Evolutionary conservation across 2,329 filamentous ascomycete species (phyloP).

Genomic region (Fusarium succisae): DNA sequence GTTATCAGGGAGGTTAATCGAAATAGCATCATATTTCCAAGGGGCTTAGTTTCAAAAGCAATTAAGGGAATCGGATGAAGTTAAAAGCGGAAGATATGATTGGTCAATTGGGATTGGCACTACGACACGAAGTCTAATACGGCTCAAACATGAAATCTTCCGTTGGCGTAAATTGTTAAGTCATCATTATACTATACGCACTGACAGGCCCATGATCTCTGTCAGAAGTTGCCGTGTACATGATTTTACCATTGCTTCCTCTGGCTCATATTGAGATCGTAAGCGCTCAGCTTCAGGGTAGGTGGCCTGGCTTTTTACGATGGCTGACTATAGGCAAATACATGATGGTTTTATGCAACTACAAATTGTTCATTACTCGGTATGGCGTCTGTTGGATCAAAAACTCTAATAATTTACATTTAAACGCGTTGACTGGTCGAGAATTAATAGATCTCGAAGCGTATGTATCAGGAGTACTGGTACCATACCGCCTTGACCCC

Average conservation of each 20-base stretch:
- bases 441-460: fast-evolving
- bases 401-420: too few relatives aligned
- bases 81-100: neutral
- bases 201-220: neutral
- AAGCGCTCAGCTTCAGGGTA: neutral
- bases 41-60: neutral
- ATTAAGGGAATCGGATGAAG: neutral
- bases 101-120: neutral
- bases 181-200: neutral
- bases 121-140: neutral
- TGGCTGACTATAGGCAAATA: neutral
- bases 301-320: fast-evolving
- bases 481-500: fast-evolving
- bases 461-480: fast-evolving
- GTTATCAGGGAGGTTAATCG: fast-evolving
- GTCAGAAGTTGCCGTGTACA: neutral
- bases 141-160: neutral
- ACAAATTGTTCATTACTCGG: neutral
- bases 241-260: neutral
- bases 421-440: neutral
- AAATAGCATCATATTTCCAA: neutral
- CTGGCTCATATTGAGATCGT: neutral
- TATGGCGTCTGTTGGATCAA: neutral
- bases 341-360: neutral
- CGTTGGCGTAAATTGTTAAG: neutral